phyloP scores from a whole-genome alignment of 768 basidiomycete species.

The Suillus occidentalis region DNA sequence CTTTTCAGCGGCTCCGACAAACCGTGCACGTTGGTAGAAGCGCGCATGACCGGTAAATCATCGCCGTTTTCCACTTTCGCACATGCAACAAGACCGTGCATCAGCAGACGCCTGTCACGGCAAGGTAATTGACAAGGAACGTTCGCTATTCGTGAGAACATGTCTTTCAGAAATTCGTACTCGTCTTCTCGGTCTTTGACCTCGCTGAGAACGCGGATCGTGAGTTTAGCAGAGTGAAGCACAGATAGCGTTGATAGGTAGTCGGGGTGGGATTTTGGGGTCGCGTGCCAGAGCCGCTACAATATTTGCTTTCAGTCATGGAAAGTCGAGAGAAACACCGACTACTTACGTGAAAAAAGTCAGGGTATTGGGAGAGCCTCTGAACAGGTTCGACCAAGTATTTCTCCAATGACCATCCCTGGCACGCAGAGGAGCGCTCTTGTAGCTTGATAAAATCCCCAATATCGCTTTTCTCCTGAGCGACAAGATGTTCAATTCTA shows the following conservation, averaged over 20 bases:
- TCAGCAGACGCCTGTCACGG: conserved; percentile 73
- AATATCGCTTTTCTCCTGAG: conserved; percentile 64
- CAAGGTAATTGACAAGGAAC: conserved; percentile 57
- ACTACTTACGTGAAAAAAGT: conserved; percentile 71
- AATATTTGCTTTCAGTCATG: conserved; percentile 9
- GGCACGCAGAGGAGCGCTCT: conserved; percentile 51
- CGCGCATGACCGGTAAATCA: conserved; percentile 8
- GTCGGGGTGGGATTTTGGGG: conserved; percentile 69
- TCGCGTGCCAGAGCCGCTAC: conserved; percentile 69
- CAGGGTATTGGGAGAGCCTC: conserved; percentile 67
- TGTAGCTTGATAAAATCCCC: conserved; percentile 82
- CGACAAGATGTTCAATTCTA: conserved; percentile 49
- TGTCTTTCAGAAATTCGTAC: conserved; percentile 68
- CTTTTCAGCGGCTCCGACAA: background rate
- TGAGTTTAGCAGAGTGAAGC: conserved; percentile 64
- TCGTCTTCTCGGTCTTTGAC: conserved; percentile 87
- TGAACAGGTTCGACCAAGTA: conserved; percentile 77
- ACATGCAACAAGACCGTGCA: conserved; percentile 55
- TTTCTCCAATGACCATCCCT: conserved; percentile 62
- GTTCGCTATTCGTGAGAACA: conserved; percentile 60
- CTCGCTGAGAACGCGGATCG: conserved; percentile 78
- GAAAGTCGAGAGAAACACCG: background rate
- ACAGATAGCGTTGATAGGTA: conserved; percentile 67
- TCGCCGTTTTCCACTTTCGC: conserved; percentile 42
- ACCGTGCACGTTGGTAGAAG: conserved; percentile 11